Evolutionary conservation across 352 stramenopile species (phyloP).

Genomic region (Albugo laibachii): DNA sequence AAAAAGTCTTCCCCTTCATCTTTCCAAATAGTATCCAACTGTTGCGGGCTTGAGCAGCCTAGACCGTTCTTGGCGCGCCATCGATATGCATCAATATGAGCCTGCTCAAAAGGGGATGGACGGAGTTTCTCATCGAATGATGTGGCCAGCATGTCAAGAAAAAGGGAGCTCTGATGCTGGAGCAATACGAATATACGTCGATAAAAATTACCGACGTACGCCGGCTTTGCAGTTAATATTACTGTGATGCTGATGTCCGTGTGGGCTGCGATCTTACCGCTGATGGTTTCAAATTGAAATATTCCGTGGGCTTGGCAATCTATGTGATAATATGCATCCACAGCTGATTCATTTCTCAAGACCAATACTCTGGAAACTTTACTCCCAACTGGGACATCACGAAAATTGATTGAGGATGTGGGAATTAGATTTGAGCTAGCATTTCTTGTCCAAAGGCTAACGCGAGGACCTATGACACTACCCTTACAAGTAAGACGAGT

Average conservation of each 20-base stretch:
- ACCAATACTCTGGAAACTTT: slow-evolving; percentile 48
- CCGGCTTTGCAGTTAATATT: slow-evolving; percentile 31
- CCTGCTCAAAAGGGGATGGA: slow-evolving; percentile 79
- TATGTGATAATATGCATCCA: slow-evolving; percentile 62
- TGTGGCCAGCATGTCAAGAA: slow-evolving; percentile 79
- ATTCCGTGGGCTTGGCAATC: slow-evolving; percentile 43
- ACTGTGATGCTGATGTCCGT: slow-evolving; percentile 68
- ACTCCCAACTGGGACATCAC: slow-evolving; percentile 54
- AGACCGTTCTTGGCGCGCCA: slow-evolving; percentile 27
- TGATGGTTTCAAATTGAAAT: slow-evolving; percentile 71
- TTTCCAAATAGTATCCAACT: slow-evolving; percentile 55
- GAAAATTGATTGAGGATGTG: slow-evolving; percentile 77
- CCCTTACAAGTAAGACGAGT: slow-evolving; percentile 44
- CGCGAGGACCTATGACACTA: slow-evolving; percentile 24
- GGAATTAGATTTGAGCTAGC: slow-evolving; percentile 39
- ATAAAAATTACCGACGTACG: slow-evolving; percentile 82
- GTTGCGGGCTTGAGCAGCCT: slow-evolving; percentile 52
- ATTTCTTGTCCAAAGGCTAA: slow-evolving; percentile 76
- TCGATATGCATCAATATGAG: slow-evolving; percentile 78
- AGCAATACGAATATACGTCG: slow-evolving; percentile 68
- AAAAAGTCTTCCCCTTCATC: slow-evolving; percentile 51
- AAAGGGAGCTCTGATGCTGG: slow-evolving; percentile 69
- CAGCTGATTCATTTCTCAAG: slow-evolving; percentile 58
- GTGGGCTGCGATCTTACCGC: slow-evolving; percentile 58
- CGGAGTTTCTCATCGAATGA: slow-evolving; percentile 77